Evolutionary conservation across 108 stramenopile genomes (phyloP).

Genomic region (Cyclotella sp.): DNA sequence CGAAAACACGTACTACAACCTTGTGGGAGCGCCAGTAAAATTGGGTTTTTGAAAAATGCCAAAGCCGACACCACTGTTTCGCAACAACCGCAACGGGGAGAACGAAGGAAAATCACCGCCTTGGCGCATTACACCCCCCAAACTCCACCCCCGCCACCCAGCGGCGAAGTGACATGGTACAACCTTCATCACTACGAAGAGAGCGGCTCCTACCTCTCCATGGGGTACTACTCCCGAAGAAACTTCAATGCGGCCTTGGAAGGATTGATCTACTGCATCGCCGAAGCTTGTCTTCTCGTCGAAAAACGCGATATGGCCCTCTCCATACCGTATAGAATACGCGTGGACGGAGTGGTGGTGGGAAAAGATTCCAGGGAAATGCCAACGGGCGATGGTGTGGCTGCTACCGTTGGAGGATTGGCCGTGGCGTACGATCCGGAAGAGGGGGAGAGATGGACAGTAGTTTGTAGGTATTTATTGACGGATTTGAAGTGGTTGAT

Average conservation of each 20-base stretch:
- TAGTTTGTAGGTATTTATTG: conserved; percentile 79
- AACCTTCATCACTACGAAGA: conserved; percentile 56
- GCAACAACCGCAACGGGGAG: conserved; percentile 15
- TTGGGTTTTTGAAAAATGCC: conserved; percentile 62
- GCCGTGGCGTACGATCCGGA: conserved; percentile 56
- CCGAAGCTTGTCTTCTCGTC: conserved; percentile 55
- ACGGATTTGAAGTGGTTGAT: conserved; percentile 81
- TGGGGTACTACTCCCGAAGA: conserved; percentile 64
- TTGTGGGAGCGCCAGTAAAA: conserved; percentile 77
- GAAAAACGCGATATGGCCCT: conserved; percentile 74
- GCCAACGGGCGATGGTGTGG: conserved; percentile 14
- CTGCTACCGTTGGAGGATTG: conserved; percentile 63
- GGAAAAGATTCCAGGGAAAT: conserved; percentile 36
- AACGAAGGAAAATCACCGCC: conserved; percentile 43
- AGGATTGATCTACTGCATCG: conserved; percentile 69
- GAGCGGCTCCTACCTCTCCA: conserved; percentile 49
- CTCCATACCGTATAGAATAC: conserved; percentile 68
- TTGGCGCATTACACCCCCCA: conserved; percentile 40
- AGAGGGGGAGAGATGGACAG: conserved; percentile 75
- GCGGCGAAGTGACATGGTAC: conserved; percentile 46
- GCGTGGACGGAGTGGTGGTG: conserved; percentile 40
- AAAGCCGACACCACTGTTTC: neutral
- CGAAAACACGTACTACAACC: conserved; percentile 63
- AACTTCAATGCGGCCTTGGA: conserved; percentile 81
- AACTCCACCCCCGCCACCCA: conserved; percentile 49